phyloP scores from a whole-genome alignment of 2,329 filamentous ascomycete species.

The Microdochium trichocladiopsis region DNA sequence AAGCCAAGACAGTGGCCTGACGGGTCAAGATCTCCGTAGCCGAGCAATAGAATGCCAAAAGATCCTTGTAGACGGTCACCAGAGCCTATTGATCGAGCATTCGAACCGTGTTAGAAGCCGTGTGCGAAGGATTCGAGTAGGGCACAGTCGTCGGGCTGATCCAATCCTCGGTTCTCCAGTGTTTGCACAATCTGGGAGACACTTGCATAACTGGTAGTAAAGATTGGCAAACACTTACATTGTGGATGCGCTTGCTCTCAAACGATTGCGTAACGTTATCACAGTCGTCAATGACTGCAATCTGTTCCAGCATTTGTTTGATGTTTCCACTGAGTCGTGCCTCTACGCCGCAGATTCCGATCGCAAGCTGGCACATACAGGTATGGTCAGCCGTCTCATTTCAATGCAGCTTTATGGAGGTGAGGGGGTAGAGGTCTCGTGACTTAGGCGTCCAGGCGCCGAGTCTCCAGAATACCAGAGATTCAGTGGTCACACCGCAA shows the following conservation, averaged over 20 bases:
- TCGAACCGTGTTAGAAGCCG: neutral
- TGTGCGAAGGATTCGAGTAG: neutral
- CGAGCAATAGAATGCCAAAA: neutral
- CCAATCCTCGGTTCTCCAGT: neutral
- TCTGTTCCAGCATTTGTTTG: neutral
- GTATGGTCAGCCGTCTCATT: neutral
- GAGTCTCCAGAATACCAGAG: neutral
- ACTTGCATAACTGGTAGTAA: neutral
- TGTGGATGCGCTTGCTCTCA: neutral
- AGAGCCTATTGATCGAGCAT: neutral
- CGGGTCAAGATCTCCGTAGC: neutral
- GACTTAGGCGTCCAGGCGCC: neutral
- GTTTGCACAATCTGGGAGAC: neutral
- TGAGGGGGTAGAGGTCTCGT: neutral
- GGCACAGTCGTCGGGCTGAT: neutral
- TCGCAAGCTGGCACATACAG: neutral
- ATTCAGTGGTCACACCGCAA: neutral
- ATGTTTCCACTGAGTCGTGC: neutral
- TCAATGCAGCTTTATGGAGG: neutral
- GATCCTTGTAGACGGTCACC: neutral
- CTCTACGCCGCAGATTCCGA: neutral
- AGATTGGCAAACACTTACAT: neutral
- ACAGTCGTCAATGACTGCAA: neutral
- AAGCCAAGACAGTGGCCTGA: neutral
- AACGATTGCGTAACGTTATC: neutral